Percentiles rank a stretch among this genome's conserved stretches.
These are phyloP conservation scores for Kluyveromyces nonfermentans DNA, from an alignment of 805 yeast genomes.

Conservation along the genomic window DNA sequence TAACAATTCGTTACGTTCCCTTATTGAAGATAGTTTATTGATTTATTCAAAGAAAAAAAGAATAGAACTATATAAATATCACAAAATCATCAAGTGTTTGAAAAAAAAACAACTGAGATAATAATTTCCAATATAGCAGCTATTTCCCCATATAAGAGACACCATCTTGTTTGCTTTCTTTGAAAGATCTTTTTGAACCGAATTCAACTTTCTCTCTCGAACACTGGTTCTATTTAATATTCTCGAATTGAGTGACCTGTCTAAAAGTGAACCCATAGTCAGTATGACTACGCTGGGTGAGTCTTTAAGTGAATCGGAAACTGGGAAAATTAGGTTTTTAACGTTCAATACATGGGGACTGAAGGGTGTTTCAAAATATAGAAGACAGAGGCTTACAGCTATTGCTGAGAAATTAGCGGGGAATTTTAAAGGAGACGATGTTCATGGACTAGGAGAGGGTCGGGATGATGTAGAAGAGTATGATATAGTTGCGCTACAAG, in stretches of 20 bases:
- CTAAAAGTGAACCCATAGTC: neutral
- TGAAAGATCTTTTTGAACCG: neutral
- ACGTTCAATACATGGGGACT: slow-evolving; percentile 88
- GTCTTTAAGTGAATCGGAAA: neutral
- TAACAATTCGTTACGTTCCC: neutral
- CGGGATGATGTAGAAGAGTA: slow-evolving; percentile 32
- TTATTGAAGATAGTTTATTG: neutral
- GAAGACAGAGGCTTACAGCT: slow-evolving; percentile 57
- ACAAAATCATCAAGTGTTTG: neutral
- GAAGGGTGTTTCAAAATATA: slow-evolving; percentile 65
- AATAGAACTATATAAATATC: neutral
- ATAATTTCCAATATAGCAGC: too few relatives aligned
- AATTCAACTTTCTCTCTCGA: neutral
- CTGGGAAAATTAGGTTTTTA: slow-evolving; percentile 36
- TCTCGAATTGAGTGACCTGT: neutral
- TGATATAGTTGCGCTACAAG: slow-evolving; percentile 90
- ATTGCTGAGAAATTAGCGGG: slow-evolving; percentile 59
- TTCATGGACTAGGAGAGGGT: neutral
- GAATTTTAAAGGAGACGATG: slow-evolving; percentile 13
- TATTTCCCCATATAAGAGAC: too few relatives aligned
- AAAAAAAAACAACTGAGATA: neutral
- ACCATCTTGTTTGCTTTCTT: neutral
- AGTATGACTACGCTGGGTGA: neutral
- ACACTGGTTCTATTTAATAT: neutral
- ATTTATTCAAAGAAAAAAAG: neutral